Evolutionary conservation across 208 protist genomes (phyloP).

Genomic region (Balamuthia mandrillaris): DNA sequence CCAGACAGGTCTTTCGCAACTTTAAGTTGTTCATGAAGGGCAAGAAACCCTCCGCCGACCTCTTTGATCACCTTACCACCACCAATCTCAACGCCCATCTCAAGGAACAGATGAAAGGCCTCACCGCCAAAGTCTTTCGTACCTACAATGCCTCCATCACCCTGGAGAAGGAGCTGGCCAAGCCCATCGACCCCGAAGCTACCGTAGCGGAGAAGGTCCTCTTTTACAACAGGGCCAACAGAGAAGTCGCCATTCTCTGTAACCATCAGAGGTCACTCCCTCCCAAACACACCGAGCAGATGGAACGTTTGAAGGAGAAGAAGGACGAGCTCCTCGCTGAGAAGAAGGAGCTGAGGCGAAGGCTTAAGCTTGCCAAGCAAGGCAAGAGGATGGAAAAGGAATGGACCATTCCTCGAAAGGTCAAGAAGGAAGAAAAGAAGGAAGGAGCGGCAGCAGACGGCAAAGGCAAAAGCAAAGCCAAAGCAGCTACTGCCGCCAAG

Average conservation of each 20-base stretch:
- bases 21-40: slow-evolving; percentile 81
- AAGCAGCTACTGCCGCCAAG: not conserved
- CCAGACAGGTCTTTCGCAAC: slow-evolving; percentile 84
- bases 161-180: slow-evolving; percentile 90
- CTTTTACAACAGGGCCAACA: slow-evolving; percentile 97
- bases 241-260: slow-evolving; percentile 96
- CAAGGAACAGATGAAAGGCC: slow-evolving; percentile 91
- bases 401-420: slow-evolving; percentile 34
- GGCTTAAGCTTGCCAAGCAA: slow-evolving; percentile 49
- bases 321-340: slow-evolving; percentile 66
- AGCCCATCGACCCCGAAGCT: slow-evolving; percentile 52
- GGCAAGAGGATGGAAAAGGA: slow-evolving; percentile 47
- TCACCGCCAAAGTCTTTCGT: slow-evolving; percentile 98
- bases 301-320: slow-evolving; percentile 79
- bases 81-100: slow-evolving; percentile 91
- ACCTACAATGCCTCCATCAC: slow-evolving; percentile 98
- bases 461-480: not conserved
- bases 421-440: slow-evolving; percentile 47
- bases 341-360: slow-evolving; percentile 26
- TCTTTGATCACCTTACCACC: slow-evolving; percentile 88
- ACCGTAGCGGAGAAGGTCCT: slow-evolving; percentile 48
- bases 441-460: too few relatives aligned
- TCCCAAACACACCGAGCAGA: slow-evolving; percentile 80
- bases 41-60: slow-evolving; percentile 69
- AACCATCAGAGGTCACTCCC: slow-evolving; percentile 97